These are phyloP conservation scores for Backusella parvicylindrica DNA, from an alignment of 192 early-diverging fungal species.

Conservation along the genomic window DNA sequence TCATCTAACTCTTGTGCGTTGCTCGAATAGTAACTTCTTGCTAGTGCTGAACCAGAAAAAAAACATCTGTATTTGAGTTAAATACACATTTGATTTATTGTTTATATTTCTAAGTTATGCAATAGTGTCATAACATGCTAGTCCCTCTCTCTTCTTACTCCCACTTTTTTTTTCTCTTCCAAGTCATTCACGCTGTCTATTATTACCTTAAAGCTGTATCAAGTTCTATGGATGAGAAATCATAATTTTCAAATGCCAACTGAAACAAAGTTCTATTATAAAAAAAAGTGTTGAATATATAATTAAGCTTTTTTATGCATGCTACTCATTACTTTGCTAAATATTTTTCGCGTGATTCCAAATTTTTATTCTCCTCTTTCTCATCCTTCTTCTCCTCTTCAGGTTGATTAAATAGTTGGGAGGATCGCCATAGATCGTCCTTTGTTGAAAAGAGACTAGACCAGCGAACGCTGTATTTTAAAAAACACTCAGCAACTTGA, in stretches of 20 bases:
- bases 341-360: not conserved
- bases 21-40: not conserved
- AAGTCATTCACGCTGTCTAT: not conserved
- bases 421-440: constrained; percentile 15
- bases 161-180: not conserved
- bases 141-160: not conserved
- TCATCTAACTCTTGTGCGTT: not conserved
- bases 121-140: not conserved
- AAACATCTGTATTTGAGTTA: not conserved
- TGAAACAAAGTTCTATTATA: not conserved
- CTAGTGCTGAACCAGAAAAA: not conserved
- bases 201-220: not conserved
- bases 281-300: not conserved
- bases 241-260: not conserved
- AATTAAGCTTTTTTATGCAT: not conserved
- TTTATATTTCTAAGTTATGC: not conserved
- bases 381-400: not conserved
- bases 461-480: constrained; percentile 14
- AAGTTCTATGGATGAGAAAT: not conserved
- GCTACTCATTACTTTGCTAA: not conserved
- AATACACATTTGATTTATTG: not conserved
- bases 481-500: not conserved
- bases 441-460: constrained; percentile 6
- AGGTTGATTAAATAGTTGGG: not conserved
- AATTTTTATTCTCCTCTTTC: not conserved